phyloP scores from a whole-genome alignment of 257 asterid genomes.

The Phtheirospermum japonicum region DNA sequence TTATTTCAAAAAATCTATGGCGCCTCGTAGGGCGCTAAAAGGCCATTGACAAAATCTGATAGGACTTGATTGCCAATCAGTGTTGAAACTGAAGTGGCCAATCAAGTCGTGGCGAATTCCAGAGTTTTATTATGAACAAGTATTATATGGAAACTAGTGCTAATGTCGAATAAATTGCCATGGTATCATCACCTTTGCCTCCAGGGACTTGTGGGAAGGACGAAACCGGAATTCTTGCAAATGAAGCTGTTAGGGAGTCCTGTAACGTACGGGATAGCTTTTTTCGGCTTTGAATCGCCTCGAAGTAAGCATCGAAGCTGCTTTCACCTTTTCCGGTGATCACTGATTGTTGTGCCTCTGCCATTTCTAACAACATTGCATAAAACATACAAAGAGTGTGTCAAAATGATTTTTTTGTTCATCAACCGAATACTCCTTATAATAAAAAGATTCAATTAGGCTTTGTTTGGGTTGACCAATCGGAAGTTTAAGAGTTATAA shows the following conservation, averaged over 20 bases:
- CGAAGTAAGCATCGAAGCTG: conserved; percentile 76
- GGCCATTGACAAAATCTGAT: too few species aligned
- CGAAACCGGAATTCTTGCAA: conserved; percentile 64
- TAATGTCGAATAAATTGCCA: too few species aligned
- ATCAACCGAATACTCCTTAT: background rate
- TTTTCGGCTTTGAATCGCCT: conserved; percentile 63
- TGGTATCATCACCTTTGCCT: conserved; percentile 56
- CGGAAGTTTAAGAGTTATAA: too few species aligned
- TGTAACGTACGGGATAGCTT: conserved; percentile 55
- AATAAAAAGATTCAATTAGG: too few species aligned
- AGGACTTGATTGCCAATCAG: too few species aligned
- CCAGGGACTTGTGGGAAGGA: conserved; percentile 83
- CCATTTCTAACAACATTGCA: conserved; percentile 33
- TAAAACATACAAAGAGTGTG: background rate
- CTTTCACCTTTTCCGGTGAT: conserved; percentile 29
- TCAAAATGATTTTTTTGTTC: background rate
- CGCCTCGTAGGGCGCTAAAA: too few species aligned
- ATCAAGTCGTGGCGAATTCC: too few species aligned
- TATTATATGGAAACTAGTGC: too few species aligned
- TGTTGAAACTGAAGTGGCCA: too few species aligned
- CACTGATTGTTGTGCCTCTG: conserved; percentile 29
- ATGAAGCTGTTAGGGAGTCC: conserved; percentile 65
- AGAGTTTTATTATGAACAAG: too few species aligned
- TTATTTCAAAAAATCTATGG: too few species aligned
- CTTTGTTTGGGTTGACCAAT: too few species aligned